These are phyloP conservation scores for Nevesoporus exiguus DNA, from an alignment of 768 basidiomycete species.

Conservation along the genomic window DNA sequence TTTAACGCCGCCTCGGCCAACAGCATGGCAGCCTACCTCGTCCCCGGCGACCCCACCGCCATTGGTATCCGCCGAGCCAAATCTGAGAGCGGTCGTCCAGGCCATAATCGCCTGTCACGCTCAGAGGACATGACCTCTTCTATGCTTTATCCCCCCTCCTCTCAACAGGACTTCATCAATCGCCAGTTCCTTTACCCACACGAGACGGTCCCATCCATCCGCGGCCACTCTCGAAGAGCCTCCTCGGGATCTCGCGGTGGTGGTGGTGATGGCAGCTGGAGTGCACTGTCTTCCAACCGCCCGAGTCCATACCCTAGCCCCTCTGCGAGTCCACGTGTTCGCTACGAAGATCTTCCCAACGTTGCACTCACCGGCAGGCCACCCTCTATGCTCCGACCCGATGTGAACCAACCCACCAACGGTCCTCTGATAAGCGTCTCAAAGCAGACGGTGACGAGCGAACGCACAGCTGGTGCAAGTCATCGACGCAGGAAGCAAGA, in stretches of 20 bases:
- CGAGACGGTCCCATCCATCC: conserved; percentile 35
- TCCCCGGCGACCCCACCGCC: conserved; percentile 27
- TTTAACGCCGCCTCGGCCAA: conserved; percentile 33
- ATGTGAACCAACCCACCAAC: conserved; percentile 4
- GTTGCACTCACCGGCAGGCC: conserved; percentile 27
- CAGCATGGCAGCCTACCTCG: conserved; percentile 40
- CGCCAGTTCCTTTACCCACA: conserved; percentile 43
- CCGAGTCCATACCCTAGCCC: conserved; percentile 68
- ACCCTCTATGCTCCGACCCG: conserved; percentile 25
- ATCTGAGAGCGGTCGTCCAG: conserved; percentile 43
- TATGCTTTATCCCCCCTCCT: conserved; percentile 30
- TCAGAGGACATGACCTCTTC: conserved; percentile 56
- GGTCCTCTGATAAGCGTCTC: conserved; percentile 33
- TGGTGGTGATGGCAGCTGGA: conserved; percentile 30
- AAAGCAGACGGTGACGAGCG: conserved; percentile 87
- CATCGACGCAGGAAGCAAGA: conserved; percentile 84
- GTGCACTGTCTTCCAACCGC: conserved; percentile 37
- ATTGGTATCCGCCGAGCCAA: conserved; percentile 46
- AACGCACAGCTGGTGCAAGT: conserved; percentile 83
- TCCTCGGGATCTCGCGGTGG: conserved; percentile 38
- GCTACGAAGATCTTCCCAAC: conserved; percentile 47
- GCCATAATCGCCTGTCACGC: conserved; percentile 50
- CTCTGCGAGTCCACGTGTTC: conserved; percentile 56
- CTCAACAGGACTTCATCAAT: conserved; percentile 43
- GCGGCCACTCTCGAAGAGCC: conserved; percentile 42